Conservation (phyloP, 2,329 filamentous ascomycete genomes). For the Arthroderma sp. region DNA sequence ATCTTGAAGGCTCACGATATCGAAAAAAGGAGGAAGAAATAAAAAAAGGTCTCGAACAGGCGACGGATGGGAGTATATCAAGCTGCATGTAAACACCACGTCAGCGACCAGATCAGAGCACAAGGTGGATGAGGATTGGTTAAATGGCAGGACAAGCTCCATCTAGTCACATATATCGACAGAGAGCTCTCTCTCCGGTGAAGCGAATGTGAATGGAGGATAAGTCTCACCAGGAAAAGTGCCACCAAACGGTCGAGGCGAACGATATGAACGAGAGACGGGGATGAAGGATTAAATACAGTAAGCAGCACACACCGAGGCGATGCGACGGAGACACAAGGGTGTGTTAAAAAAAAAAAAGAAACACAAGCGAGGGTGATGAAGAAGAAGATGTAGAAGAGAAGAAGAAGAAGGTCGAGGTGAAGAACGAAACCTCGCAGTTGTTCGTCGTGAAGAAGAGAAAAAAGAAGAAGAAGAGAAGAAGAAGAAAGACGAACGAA, state of each 20-base stretch:
- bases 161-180: too few species aligned
- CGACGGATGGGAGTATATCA: neutral
- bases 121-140: neutral
- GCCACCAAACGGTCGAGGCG: neutral
- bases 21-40: neutral
- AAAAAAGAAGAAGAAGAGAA: slow-evolving; percentile 6
- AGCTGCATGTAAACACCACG: neutral
- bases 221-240: neutral
- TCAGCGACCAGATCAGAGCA: neutral
- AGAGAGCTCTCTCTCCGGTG: too few species aligned
- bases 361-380: slow-evolving; percentile 9
- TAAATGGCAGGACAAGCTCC: too few species aligned
- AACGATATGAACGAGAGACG: neutral
- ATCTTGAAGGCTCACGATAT: too few species aligned
- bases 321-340: slow-evolving; percentile 4
- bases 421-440: slow-evolving; percentile 7
- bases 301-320: slow-evolving; percentile 2
- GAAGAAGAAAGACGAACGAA: slow-evolving; percentile 16
- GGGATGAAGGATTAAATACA: neutral
- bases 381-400: slow-evolving; percentile 21
- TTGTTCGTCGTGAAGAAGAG: slow-evolving; percentile 3
- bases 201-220: neutral
- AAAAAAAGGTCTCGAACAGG: neutral
- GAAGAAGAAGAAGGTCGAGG: slow-evolving; percentile 4
- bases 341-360: too few species aligned